Evolutionary conservation across 768 basidiomycete species (phyloP).

Genomic region (Punctularia strigosozonata): DNA sequence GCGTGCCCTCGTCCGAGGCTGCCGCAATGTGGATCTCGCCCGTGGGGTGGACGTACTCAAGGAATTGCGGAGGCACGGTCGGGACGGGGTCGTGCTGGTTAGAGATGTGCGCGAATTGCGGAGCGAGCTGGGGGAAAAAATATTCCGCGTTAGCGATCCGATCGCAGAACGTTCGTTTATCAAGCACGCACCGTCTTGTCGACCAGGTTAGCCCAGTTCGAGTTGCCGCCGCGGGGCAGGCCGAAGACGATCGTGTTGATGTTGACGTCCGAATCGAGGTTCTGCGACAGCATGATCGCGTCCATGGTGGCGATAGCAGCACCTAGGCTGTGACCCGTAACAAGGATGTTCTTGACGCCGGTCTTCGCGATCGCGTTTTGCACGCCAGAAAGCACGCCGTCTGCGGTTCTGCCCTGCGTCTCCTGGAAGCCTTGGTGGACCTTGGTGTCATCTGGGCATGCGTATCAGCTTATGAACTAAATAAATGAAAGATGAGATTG

Average conservation of each 20-base stretch:
- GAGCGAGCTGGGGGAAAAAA: background rate
- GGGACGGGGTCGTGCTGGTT: constrained; percentile 10
- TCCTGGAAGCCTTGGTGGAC: constrained; percentile 29
- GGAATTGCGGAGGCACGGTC: constrained; percentile 8
- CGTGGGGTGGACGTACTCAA: constrained; percentile 8
- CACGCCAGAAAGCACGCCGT: constrained; percentile 20
- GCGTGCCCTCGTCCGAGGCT: background rate
- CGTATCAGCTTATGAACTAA: background rate
- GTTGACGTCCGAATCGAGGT: constrained; percentile 21
- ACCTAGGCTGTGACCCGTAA: constrained; percentile 11
- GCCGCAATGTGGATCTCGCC: constrained; percentile 12
- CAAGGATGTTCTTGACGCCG: constrained; percentile 20
- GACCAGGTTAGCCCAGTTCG: constrained; percentile 30
- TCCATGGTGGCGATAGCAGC: constrained; percentile 36
- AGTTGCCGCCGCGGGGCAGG: constrained; percentile 33
- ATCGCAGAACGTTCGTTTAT: background rate
- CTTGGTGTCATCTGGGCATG: constrained; percentile 16
- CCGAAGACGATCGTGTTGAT: constrained; percentile 27
- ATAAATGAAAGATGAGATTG: background rate
- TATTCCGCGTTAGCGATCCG: background rate
- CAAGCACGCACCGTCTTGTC: constrained; percentile 19
- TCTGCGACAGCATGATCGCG: constrained; percentile 25
- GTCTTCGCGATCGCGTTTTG: constrained; percentile 17
- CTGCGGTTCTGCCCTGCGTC: constrained; percentile 27
- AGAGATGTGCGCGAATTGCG: constrained; percentile 6